phyloP scores from a whole-genome alignment of 148 eudicot genomes.

The Persicaria tinctoria region DNA sequence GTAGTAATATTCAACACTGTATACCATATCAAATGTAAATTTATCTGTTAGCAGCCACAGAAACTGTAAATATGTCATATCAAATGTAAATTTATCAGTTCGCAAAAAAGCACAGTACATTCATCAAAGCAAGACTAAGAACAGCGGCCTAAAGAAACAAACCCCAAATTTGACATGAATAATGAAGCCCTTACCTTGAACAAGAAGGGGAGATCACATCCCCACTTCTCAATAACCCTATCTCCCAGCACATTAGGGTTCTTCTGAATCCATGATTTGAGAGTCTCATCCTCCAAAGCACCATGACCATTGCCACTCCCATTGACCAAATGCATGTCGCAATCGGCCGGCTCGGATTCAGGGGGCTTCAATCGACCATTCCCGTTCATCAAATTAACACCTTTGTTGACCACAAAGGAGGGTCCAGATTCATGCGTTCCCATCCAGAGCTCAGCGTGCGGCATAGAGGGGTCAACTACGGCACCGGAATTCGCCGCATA shows the following conservation, averaged over 20 bases:
- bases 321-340: neutral
- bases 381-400: constrained; percentile 13
- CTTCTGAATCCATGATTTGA: constrained; percentile 51
- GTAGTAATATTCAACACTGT: too few relatives aligned
- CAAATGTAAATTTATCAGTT: too few relatives aligned
- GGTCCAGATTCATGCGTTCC: constrained; percentile 90
- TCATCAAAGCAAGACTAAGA: too few relatives aligned
- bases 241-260: constrained; percentile 67
- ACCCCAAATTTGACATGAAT: neutral
- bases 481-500: constrained; percentile 39
- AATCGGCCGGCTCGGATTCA: neutral
- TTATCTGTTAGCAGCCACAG: too few relatives aligned
- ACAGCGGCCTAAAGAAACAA: neutral
- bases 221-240: constrained; percentile 58
- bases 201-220: constrained; percentile 71
- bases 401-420: constrained; percentile 36
- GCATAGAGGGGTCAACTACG: constrained; percentile 34
- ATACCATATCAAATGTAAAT: too few relatives aligned
- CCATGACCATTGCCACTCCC: constrained; percentile 12
- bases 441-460: constrained; percentile 94
- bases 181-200: constrained; percentile 52
- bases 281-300: constrained; percentile 28
- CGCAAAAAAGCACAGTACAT: too few relatives aligned
- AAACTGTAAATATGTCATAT: too few relatives aligned
- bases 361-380: neutral